Evolutionary conservation across 148 eudicot genomes (phyloP).

Genomic region (Arctostaphylos glauca): DNA sequence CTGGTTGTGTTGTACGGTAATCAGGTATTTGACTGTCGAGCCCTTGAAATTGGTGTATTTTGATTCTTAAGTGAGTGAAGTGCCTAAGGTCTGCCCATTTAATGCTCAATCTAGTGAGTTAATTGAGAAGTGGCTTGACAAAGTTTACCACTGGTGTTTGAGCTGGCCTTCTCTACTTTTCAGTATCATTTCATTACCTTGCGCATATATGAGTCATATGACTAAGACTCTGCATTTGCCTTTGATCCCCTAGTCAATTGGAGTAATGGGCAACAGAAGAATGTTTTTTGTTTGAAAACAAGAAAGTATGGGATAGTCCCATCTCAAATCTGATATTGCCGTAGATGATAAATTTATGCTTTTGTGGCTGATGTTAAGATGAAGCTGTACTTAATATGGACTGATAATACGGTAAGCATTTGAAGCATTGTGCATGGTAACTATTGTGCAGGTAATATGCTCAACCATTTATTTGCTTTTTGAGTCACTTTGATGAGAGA

Average conservation of each 20-base stretch:
- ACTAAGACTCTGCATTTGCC: background rate
- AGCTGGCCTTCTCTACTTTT: background rate
- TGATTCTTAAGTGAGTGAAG: background rate
- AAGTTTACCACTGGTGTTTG: background rate
- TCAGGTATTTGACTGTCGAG: background rate
- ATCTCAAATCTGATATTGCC: background rate
- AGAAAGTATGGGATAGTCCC: background rate
- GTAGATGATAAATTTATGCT: background rate
- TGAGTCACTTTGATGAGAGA: constrained; percentile 10
- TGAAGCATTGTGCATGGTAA: background rate
- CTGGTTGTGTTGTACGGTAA: background rate
- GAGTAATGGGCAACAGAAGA: constrained; percentile 1
- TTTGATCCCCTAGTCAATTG: background rate
- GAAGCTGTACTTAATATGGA: background rate
- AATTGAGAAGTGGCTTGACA: background rate
- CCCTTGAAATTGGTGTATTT: constrained; percentile 1
- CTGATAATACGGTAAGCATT: background rate
- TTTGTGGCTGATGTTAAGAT: constrained; percentile 2
- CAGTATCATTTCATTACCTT: too few species aligned
- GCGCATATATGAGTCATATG: background rate
- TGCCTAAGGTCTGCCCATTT: background rate
- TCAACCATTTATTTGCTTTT: background rate
- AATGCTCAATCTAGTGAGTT: background rate
- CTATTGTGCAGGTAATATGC: background rate
- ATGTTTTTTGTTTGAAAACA: background rate